These are phyloP conservation scores for Flueggea neowawraea DNA, from an alignment of 441 rosid species.

Conservation along the genomic window DNA sequence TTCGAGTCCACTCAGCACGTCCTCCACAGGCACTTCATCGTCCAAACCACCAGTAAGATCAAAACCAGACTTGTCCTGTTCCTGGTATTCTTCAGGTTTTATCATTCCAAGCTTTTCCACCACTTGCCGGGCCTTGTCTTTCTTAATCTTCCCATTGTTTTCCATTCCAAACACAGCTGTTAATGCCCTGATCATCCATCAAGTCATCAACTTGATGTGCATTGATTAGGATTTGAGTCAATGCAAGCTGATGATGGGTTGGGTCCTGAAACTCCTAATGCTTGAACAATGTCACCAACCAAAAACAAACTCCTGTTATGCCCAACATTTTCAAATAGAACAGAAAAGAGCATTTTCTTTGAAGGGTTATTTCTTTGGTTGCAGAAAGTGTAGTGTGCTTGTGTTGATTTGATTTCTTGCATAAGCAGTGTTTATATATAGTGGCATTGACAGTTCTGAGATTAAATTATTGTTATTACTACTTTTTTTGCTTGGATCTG, in stretches of 20 bases:
- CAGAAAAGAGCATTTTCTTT: not conserved
- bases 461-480: no score
- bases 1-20: conserved; percentile 25
- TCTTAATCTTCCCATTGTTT: conserved; percentile 41
- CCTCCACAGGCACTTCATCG: conserved; percentile 29
- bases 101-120: conserved; percentile 50
- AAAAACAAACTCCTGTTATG: conserved; percentile 31
- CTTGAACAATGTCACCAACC: conserved; percentile 29
- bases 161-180: conserved; percentile 48
- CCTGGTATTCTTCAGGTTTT: conserved; percentile 14
- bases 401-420: no score
- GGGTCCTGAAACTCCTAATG: conserved; percentile 18
- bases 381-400: no score
- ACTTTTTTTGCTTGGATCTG: no score
- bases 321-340: conserved; percentile 17
- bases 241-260: conserved; percentile 12
- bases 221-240: conserved; percentile 1
- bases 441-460: no score
- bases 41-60: conserved; percentile 11
- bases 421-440: no score
- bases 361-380: no score
- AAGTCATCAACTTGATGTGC: conserved; percentile 20
- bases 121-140: conserved; percentile 35
- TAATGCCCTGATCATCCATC: conserved; percentile 39
- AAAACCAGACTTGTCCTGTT: conserved; percentile 6